phyloP scores from a whole-genome alignment of 75 land plant genomes.

The Cunninghamia lanceolata region DNA sequence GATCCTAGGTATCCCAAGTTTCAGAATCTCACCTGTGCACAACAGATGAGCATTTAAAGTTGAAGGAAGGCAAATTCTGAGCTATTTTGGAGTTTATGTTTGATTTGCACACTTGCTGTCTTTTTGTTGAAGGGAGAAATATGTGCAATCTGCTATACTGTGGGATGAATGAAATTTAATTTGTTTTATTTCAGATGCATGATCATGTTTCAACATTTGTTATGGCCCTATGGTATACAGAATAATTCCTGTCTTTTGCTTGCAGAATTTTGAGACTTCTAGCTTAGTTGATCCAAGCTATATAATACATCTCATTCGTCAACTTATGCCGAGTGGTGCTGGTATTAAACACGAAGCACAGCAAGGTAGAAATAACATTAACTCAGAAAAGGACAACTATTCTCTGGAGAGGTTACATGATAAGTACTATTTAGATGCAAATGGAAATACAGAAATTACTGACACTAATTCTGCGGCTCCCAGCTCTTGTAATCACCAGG shows the following conservation, averaged over 20 bases:
- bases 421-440: not conserved
- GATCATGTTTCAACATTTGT: not conserved
- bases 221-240: not conserved
- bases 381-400: not conserved
- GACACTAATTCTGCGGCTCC: not conserved
- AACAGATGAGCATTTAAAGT: not conserved
- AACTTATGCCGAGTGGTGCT: constrained; percentile 53
- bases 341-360: not conserved
- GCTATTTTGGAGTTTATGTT: not conserved
- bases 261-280: constrained; percentile 27
- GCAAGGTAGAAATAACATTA: not conserved
- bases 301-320: constrained; percentile 79
- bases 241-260: not conserved
- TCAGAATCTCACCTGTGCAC: too few relatives aligned
- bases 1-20: too few relatives aligned
- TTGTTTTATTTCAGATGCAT: constrained; percentile 1
- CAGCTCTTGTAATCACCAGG: not conserved
- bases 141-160: not conserved
- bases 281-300: constrained; percentile 89
- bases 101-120: not conserved
- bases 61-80: not conserved
- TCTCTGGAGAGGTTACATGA: not conserved
- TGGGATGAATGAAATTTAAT: not conserved
- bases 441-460: not conserved
- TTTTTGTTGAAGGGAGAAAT: not conserved